These are phyloP conservation scores for Oldenlandia corymbosa DNA, from an alignment of 257 asterid genomes.

Conservation along the genomic window DNA sequence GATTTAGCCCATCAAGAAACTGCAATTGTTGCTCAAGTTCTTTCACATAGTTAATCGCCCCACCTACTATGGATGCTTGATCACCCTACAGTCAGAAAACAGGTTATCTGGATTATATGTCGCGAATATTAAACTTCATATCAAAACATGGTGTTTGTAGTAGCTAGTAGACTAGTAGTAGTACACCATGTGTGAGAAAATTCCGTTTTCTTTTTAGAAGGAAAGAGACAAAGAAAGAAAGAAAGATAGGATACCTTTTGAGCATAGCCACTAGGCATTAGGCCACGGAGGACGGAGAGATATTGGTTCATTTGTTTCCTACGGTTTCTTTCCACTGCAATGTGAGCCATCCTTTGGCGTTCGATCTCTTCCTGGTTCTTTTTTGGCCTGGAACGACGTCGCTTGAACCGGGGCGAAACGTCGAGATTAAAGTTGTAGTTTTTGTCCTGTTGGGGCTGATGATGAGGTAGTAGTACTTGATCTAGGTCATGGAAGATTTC, in stretches of 20 bases:
- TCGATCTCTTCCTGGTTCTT: constrained; percentile 36
- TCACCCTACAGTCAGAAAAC: constrained; percentile 18
- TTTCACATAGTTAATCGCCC: constrained; percentile 39
- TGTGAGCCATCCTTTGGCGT: constrained; percentile 44
- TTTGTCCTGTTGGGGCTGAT: no score
- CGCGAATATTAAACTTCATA: no score
- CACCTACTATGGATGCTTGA: constrained; percentile 44
- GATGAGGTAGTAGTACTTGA: not conserved
- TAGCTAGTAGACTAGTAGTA: no score
- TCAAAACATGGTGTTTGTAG: no score
- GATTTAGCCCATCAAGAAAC: constrained; percentile 24
- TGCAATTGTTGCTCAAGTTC: constrained; percentile 40
- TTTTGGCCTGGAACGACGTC: constrained; percentile 23
- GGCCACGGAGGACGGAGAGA: constrained; percentile 29
- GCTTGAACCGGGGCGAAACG: not conserved
- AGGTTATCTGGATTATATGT: no score
- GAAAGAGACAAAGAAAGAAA: not conserved
- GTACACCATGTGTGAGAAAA: no score
- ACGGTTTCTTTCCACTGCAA: constrained; percentile 40
- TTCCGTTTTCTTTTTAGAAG: no score
- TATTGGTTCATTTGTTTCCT: constrained; percentile 40
- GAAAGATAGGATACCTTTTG: constrained; percentile 24
- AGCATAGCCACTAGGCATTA: constrained; percentile 36
- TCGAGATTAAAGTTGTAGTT: not conserved
- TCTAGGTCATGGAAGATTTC: not conserved